Conservation (phyloP, 441 rosid genomes). For the Theobroma grandiflorum region DNA sequence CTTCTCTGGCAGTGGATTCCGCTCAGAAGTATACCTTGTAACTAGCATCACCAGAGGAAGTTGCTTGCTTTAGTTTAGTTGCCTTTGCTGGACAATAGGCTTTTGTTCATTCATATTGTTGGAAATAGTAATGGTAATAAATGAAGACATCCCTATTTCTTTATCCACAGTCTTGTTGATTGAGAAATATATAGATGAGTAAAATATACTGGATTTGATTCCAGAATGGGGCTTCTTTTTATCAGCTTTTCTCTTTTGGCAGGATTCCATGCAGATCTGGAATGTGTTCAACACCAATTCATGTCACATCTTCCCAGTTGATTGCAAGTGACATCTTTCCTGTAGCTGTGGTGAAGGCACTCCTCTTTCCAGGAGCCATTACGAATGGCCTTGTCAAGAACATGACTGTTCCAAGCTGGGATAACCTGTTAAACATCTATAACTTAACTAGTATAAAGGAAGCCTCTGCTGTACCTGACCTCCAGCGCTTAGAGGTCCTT, state of each 20-base stretch:
- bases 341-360: conserved; percentile 69
- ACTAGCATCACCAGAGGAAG: background rate
- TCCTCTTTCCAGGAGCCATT: conserved; percentile 91
- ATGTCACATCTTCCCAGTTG: conserved; percentile 93
- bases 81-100: background rate
- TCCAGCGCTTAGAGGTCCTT: conserved; percentile 89
- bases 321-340: conserved; percentile 95
- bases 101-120: background rate
- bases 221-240: background rate
- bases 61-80: background rate
- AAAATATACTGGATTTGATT: conserved; percentile 4
- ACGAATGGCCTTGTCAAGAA: conserved; percentile 61
- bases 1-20: background rate
- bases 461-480: conserved; percentile 80
- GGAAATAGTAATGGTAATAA: background rate
- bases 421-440: conserved; percentile 61
- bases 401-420: conserved; percentile 81
- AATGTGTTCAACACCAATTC: conserved; percentile 86
- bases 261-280: conserved; percentile 96
- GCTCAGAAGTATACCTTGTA: background rate
- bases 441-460: conserved; percentile 79
- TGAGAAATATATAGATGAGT: background rate
- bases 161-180: background rate
- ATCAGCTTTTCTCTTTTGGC: conserved; percentile 22
- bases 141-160: background rate